Evolutionary conservation across 495 filamentous ascomycete species (phyloP).

Genomic region (Aspergillus egyptiacus): DNA sequence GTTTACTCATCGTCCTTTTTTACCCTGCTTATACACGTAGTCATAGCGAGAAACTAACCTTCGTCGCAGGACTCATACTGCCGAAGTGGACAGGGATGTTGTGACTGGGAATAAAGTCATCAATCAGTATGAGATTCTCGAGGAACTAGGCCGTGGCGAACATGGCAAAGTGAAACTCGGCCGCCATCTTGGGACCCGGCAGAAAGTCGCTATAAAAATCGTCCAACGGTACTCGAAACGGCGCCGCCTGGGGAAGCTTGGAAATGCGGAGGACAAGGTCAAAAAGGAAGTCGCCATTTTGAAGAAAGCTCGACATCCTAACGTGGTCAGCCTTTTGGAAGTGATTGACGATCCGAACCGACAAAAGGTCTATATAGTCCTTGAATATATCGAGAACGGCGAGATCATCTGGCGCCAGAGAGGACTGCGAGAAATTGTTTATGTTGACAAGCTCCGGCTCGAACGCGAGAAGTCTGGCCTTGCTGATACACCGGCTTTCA

Average conservation of each 20-base stretch:
- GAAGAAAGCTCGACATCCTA: constrained; percentile 94
- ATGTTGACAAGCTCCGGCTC: constrained; percentile 72
- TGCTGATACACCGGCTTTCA: constrained; percentile 42
- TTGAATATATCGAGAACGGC: constrained; percentile 89
- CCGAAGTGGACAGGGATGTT: constrained; percentile 79
- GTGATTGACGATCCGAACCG: constrained; percentile 94
- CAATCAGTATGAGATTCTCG: constrained; percentile 94
- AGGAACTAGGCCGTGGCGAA: constrained; percentile 89
- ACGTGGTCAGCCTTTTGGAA: constrained; percentile 89
- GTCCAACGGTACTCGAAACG: constrained; percentile 92
- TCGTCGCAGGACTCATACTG: constrained; percentile 64
- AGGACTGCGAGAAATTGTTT: constrained; percentile 69
- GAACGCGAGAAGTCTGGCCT: constrained; percentile 64
- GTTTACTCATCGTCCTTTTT: too few species aligned
- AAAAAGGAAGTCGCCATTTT: constrained; percentile 96
- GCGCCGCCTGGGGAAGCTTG: constrained; percentile 73
- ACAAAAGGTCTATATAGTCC: constrained; percentile 96
- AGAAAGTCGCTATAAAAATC: constrained; percentile 95
- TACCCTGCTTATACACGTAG: background rate
- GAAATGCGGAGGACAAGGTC: constrained; percentile 81
- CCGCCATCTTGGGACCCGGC: constrained; percentile 65
- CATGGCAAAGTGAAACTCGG: constrained; percentile 98
- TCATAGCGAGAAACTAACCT: constrained; percentile 1
- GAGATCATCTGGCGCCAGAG: constrained; percentile 91
- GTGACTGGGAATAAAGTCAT: constrained; percentile 89